Evolutionary conservation across 2,329 filamentous ascomycete genomes (phyloP).

Genomic region (Aspergillus udagawae): DNA sequence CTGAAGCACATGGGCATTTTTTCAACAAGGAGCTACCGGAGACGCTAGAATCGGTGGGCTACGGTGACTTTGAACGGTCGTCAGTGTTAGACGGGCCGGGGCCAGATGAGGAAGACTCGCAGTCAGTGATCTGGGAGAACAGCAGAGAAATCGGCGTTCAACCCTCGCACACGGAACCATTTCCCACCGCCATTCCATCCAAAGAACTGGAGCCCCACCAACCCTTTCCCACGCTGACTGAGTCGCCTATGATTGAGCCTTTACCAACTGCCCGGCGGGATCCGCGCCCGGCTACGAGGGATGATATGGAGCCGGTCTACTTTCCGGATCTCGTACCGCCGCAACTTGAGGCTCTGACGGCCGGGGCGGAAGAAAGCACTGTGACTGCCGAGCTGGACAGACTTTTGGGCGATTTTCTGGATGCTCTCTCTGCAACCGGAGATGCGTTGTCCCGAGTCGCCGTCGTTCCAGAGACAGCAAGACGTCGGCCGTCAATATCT

Average conservation of each 20-base stretch:
- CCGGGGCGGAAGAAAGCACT: conserved; percentile 33
- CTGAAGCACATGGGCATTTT: conserved; percentile 30
- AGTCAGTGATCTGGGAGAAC: conserved; percentile 31
- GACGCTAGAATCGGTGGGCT: conserved; percentile 42
- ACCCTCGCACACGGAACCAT: conserved; percentile 16
- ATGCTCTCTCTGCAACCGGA: conserved; percentile 35
- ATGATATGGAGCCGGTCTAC: conserved; percentile 19
- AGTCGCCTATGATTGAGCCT: conserved; percentile 18
- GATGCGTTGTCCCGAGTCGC: conserved; percentile 25
- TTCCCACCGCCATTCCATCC: conserved; percentile 23
- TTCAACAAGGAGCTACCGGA: conserved; percentile 41
- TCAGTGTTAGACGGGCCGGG: conserved; percentile 51
- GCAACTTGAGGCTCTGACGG: conserved; percentile 34
- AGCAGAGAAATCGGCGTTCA: conserved; percentile 9
- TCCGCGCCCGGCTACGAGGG: conserved; percentile 2
- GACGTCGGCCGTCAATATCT: conserved; percentile 10
- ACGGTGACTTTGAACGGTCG: conserved; percentile 50
- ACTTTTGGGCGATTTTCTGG: conserved; percentile 37
- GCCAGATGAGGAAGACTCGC: conserved; percentile 53
- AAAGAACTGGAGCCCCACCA: conserved; percentile 10
- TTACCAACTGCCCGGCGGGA: conserved; percentile 19
- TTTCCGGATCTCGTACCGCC: conserved; percentile 40
- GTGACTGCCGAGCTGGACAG: conserved; percentile 40
- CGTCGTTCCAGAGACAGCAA: conserved; percentile 9
- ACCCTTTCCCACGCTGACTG: conserved; percentile 7